Conservation (phyloP, 352 stramenopile genomes). For the Phytophthora uliginosa region DNA sequence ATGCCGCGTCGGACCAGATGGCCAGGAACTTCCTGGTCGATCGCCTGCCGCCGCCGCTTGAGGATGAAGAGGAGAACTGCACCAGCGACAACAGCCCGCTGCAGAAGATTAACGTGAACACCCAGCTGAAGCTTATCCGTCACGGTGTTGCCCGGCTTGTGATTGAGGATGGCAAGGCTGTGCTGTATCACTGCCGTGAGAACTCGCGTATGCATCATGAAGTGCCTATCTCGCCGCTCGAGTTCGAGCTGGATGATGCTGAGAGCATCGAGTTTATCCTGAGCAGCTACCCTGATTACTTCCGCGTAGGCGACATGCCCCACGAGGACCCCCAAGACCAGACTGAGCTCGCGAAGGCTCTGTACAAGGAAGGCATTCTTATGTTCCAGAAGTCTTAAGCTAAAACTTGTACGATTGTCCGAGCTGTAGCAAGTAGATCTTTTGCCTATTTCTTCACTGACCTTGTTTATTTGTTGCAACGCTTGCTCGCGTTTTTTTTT, state of each 20-base stretch:
- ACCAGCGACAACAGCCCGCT: conserved; percentile 78
- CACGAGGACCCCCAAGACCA: conserved; percentile 82
- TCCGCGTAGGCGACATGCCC: conserved; percentile 80
- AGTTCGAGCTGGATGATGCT: conserved; percentile 85
- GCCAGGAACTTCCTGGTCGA: conserved; percentile 85
- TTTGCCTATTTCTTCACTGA: conserved; percentile 7
- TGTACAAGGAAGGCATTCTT: conserved; percentile 84
- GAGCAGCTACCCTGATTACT: conserved; percentile 79
- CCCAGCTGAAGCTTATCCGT: conserved; percentile 77
- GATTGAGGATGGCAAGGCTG: conserved; percentile 80
- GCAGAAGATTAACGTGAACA: conserved; percentile 87
- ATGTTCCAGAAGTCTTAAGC: conserved; percentile 75
- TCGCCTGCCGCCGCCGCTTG: conserved; percentile 74
- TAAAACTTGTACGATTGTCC: neutral
- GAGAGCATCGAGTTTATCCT: conserved; percentile 87
- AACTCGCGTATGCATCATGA: conserved; percentile 86
- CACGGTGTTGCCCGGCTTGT: conserved; percentile 78
- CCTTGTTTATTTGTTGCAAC: neutral
- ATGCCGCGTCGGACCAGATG: conserved; percentile 86
- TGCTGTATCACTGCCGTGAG: conserved; percentile 85
- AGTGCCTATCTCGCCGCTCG: conserved; percentile 70
- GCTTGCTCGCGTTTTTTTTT: too few species aligned
- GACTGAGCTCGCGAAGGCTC: conserved; percentile 69
- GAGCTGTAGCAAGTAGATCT: conserved; percentile 2
- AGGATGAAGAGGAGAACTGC: conserved; percentile 86